Evolutionary conservation across 1,284 basidiomycete species (phyloP), one percentile per base, ranked within the genome.

Genomic region (Gymnopus androsaceus): DNA sequence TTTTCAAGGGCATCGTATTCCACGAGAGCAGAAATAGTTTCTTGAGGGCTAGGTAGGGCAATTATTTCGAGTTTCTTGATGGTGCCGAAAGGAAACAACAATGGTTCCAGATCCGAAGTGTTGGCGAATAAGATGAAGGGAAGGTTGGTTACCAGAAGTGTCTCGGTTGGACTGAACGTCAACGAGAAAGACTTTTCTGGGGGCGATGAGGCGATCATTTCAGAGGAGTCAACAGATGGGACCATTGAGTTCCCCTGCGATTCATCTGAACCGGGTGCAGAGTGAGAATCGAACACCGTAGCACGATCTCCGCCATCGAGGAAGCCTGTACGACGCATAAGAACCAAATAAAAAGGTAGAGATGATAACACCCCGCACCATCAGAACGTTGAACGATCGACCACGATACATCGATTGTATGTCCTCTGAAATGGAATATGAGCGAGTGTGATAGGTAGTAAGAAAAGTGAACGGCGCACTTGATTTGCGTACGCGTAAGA

Each of bases 361-460:
- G 21, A 11, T 15, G 21, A 50, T 27, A 34, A 59, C 57, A 46
- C 12, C 17, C 57, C 59, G 21, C 50, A 86, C 88, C 88, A 77
- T 87, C 83, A 55, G 88, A 90, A 47, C 88, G 85, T 63, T 90
- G 88, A 37, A 90, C 88, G 28, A 91, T 88, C 17, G 88, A 88
- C 88, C 88, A 90, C 2, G 88, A 90, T 51, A 90, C 80, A 65
- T 90, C 88, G 42, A 90, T 80, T 21, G 77, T 74, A 63, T 88
- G 84, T 4, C 85, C 86, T 63, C 87, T 90, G 54, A 21, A 25
- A 56, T 25, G 9, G 19, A 33, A 19, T 30, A 33, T 33, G 31
- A 33, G 40, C 6, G 9, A 42, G n/a, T 23, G 12, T 48, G n/a
- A 36, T 27, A 15, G n/a, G 17, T 40, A 38, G n/a, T 33, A 28